Base-by-base conservation (phyloP, 2,329 filamentous ascomycete genomes). In the Scytalidium sp. region DNA sequence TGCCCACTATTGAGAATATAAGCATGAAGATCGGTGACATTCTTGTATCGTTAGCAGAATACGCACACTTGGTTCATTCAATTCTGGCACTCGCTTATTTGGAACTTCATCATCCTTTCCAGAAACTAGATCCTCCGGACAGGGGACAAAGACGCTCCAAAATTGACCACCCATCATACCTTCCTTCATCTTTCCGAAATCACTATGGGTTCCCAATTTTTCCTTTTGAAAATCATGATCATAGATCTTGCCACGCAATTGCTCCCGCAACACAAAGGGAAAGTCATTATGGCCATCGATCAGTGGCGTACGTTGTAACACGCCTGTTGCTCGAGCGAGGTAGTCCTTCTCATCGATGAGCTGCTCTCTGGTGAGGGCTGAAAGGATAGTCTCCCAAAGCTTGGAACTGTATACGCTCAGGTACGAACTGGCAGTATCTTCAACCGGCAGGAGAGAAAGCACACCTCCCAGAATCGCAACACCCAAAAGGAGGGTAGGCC, bases 261-360 rank as follows among this genome's bases (percentile, higher is more conserved):
- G 47, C n/a, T 46, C 50, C 23, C 62, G 51, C 22, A 64, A 54
- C 48, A 59, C 41, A 43, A 54, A 56, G 1, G 61, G 63, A 6
- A 64, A 46, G 44, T 64, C 63, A 51, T 65, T 65, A 46, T 65
- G 63, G 2, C 63, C 63, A 47, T 65, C 63, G 42, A 64, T 60
- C 44, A 65, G 40, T 10, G 62, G 61, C 13, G 59, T 59, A 15
- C 44, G 54, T 29, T 43, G 50, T 1, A 64, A 50, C 27, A 62
- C 55, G 11, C 47, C 51, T 44, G 47, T 41, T 17, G 51, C 44
- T 19, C 53, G 47, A 17, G 20, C 19, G 22, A 41, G 41, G 13
- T 45, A 45, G 27, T 50, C 42, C n/a, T n/a, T n/a, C n/a, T n/a
- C n/a, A n/a, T n/a, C n/a, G n/a, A n/a, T n/a, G n/a, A n/a, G n/a